These are phyloP conservation scores for Candida palmyrensis DNA, from an alignment of 805 yeast species.

Conservation along the genomic window DNA sequence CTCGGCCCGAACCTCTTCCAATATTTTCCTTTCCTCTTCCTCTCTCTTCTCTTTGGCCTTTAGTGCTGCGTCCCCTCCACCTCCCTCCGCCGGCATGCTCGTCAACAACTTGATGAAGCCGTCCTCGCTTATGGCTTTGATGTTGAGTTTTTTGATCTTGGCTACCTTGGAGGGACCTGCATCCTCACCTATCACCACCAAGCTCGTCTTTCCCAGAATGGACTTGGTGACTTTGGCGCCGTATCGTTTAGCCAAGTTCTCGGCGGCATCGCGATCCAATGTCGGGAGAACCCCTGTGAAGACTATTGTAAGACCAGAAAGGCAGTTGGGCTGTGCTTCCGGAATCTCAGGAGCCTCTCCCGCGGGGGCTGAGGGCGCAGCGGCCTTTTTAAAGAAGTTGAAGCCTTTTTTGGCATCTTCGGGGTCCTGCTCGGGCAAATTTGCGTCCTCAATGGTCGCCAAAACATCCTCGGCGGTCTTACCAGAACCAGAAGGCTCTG, in stretches of 20 bases:
- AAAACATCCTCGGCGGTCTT: slow-evolving; percentile 51
- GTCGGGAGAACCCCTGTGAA: slow-evolving; percentile 88
- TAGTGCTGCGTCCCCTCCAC: slow-evolving; percentile 73
- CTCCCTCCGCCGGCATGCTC: slow-evolving; percentile 90
- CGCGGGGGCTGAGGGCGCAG: slow-evolving; percentile 13
- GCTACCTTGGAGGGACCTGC: slow-evolving; percentile 95
- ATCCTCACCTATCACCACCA: slow-evolving; percentile 89
- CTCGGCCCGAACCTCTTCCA: slow-evolving; percentile 37
- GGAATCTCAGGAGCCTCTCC: slow-evolving; percentile 51
- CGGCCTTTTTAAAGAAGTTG: slow-evolving; percentile 40
- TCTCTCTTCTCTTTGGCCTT: slow-evolving; percentile 65
- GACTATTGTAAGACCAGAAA: slow-evolving; percentile 84
- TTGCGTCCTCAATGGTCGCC: slow-evolving; percentile 69
- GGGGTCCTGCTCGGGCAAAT: slow-evolving; percentile 51
- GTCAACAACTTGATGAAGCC: slow-evolving; percentile 73
- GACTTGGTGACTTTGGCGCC: slow-evolving; percentile 91
- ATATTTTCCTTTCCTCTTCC: slow-evolving; percentile 56
- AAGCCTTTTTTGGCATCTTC: slow-evolving; percentile 49
- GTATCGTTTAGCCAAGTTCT: slow-evolving; percentile 70
- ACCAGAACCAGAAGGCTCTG: slow-evolving; percentile 11
- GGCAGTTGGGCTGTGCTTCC: slow-evolving; percentile 78
- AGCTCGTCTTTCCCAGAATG: slow-evolving; percentile 76
- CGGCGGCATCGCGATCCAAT: slow-evolving; percentile 71
- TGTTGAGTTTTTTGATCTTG: slow-evolving; percentile 64
- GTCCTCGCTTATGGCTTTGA: slow-evolving; percentile 81